A percentile compares a stretch with the other conserved stretches of the same genome.
Conservation (phyloP, 2,329 filamentous ascomycete genomes). For the Alternaria gansuensis region DNA sequence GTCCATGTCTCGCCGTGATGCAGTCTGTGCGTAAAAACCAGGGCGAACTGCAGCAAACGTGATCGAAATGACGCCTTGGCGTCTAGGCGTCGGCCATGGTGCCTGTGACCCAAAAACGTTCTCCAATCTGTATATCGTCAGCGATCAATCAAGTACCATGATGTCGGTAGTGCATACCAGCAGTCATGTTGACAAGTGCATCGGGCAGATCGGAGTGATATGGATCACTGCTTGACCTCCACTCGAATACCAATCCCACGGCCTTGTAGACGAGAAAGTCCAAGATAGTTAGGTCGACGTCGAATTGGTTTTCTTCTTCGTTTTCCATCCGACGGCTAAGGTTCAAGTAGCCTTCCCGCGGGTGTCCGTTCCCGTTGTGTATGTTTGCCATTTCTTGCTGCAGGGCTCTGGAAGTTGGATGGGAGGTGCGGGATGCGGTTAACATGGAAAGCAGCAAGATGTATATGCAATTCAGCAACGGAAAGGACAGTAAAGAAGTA, state of each 20-base stretch:
- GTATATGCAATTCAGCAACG: slow-evolving; percentile 13
- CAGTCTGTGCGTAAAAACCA: slow-evolving; percentile 57
- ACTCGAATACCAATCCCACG: slow-evolving; percentile 55
- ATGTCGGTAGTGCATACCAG: slow-evolving; percentile 33
- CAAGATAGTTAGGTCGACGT: slow-evolving; percentile 65
- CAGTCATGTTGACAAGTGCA: slow-evolving; percentile 47
- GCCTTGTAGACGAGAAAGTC: slow-evolving; percentile 64
- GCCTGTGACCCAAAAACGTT: slow-evolving; percentile 54
- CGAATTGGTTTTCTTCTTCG: slow-evolving; percentile 53
- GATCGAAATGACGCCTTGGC: slow-evolving; percentile 59
- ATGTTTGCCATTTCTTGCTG: slow-evolving; percentile 38
- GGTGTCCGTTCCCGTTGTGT: slow-evolving; percentile 29
- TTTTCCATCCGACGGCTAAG: slow-evolving; percentile 47
- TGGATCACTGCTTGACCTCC: slow-evolving; percentile 41
- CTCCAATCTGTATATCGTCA: slow-evolving; percentile 53
- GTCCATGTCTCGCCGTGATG: slow-evolving; percentile 53
- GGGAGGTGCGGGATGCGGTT: slow-evolving; percentile 25
- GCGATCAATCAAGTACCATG: neutral
- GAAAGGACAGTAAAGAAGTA: slow-evolving; percentile 21
- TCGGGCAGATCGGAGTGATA: slow-evolving; percentile 46
- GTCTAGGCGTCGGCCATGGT: slow-evolving; percentile 50
- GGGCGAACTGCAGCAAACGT: slow-evolving; percentile 58
- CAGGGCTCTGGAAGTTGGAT: slow-evolving; percentile 27
- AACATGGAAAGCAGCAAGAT: slow-evolving; percentile 27
- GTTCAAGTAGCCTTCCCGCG: slow-evolving; percentile 42